Percentiles rank a stretch among this genome's conserved stretches.
These are phyloP conservation scores for Suaeda aralocaspica DNA, from an alignment of 148 eudicot species.

Conservation along the genomic window DNA sequence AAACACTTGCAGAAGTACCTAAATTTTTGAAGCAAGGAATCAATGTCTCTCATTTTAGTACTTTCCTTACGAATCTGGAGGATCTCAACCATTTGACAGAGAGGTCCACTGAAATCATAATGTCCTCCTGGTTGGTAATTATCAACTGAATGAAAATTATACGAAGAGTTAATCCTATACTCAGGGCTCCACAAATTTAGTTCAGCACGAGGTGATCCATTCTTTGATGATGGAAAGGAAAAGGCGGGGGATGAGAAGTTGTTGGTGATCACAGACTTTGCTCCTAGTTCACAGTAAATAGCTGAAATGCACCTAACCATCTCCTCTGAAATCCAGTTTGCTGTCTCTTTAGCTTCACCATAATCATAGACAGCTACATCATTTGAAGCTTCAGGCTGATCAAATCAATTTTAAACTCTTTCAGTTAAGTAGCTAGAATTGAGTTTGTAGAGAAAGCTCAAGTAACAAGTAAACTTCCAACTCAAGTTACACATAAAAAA, in stretches of 20 bases:
- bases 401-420: neutral
- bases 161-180: constrained; percentile 32
- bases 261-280: constrained; percentile 35
- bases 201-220: constrained; percentile 39
- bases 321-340: constrained; percentile 79
- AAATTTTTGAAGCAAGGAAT: constrained; percentile 52
- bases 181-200: constrained; percentile 38
- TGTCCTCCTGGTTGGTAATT: constrained; percentile 35
- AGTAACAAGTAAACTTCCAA: neutral
- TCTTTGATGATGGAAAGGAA: constrained; percentile 38
- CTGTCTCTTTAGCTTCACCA: constrained; percentile 38
- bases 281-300: constrained; percentile 53
- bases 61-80: constrained; percentile 46
- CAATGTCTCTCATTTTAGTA: constrained; percentile 37
- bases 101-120: constrained; percentile 50
- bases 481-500: neutral
- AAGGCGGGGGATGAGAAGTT: constrained; percentile 40
- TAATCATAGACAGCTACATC: constrained; percentile 27
- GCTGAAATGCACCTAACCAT: constrained; percentile 65
- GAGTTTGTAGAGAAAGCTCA: neutral
- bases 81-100: constrained; percentile 50
- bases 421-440: neutral
- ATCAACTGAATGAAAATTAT: constrained; percentile 25
- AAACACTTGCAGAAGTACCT: too few relatives aligned
- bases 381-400: constrained; percentile 30